Evolutionary conservation across 2,329 filamentous ascomycete genomes (phyloP).

Genomic region (Pyricularia sp.): DNA sequence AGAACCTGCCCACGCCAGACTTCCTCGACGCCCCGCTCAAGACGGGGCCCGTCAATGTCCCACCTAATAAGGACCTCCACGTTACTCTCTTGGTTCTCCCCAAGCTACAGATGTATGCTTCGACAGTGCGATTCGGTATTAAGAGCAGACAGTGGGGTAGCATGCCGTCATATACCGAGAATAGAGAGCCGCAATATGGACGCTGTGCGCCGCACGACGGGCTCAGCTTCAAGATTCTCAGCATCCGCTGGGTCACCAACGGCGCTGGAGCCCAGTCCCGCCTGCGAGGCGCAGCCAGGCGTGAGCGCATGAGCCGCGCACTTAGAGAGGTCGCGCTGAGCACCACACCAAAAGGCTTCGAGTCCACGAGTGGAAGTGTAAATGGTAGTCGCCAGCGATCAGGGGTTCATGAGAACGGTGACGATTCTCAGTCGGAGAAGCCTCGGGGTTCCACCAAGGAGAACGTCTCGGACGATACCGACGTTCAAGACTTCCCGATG

Average conservation of each 20-base stretch:
- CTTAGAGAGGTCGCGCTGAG: slow-evolving; percentile 37
- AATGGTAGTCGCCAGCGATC: neutral
- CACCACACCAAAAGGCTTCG: neutral
- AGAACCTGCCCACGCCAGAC: slow-evolving; percentile 25
- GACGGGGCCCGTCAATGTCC: slow-evolving; percentile 54
- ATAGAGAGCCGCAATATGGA: neutral
- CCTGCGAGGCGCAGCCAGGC: slow-evolving; percentile 43
- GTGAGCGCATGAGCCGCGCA: slow-evolving; percentile 47
- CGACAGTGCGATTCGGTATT: slow-evolving; percentile 70
- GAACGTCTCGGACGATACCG: neutral
- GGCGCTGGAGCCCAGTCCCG: slow-evolving; percentile 54
- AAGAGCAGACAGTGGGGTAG: slow-evolving; percentile 71
- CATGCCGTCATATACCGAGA: neutral
- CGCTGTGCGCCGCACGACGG: slow-evolving; percentile 55
- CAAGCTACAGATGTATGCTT: slow-evolving; percentile 64
- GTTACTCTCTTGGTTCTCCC: slow-evolving; percentile 82
- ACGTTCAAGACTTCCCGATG: neutral
- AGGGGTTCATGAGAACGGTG: neutral
- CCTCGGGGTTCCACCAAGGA: neutral
- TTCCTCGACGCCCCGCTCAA: slow-evolving; percentile 44
- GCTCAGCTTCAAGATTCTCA: slow-evolving; percentile 77
- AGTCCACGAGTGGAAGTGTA: neutral
- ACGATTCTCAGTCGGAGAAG: neutral
- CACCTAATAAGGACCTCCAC: slow-evolving; percentile 67
- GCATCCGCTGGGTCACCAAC: slow-evolving; percentile 74